Percentiles rank a stretch among this genome's conserved stretches.
Evolutionary conservation across 495 filamentous ascomycete genomes (phyloP).

Genomic region (Lasiosphaeris hirsuta): DNA sequence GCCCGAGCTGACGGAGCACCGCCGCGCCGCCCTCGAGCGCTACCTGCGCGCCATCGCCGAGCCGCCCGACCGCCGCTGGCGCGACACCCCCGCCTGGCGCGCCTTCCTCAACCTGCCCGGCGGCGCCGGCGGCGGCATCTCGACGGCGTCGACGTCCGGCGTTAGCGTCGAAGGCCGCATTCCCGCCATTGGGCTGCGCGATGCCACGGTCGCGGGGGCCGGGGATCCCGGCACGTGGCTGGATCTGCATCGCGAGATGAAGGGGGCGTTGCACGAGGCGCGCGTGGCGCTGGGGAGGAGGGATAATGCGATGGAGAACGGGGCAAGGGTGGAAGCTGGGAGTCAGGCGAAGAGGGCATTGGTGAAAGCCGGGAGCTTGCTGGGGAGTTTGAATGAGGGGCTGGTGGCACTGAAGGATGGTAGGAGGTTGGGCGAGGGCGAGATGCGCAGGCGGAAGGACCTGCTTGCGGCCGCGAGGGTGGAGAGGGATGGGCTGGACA

Average conservation of each 20-base stretch:
- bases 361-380: slow-evolving; percentile 66
- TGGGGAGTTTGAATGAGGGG: slow-evolving; percentile 67
- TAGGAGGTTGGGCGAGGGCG: slow-evolving; percentile 71
- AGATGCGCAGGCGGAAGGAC: slow-evolving; percentile 76
- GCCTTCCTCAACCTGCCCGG: slow-evolving; percentile 79
- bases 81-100: slow-evolving; percentile 78
- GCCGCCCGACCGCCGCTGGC: slow-evolving; percentile 73
- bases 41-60: slow-evolving; percentile 83
- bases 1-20: slow-evolving; percentile 73
- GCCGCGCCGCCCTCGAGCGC: slow-evolving; percentile 68
- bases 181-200: slow-evolving; percentile 30
- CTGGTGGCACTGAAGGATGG: slow-evolving; percentile 51
- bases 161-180: slow-evolving; percentile 45
- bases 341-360: slow-evolving; percentile 78
- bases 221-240: slow-evolving; percentile 82
- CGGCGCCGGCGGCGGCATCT: slow-evolving; percentile 32
- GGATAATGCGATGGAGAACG: slow-evolving; percentile 65
- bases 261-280: slow-evolving; percentile 77
- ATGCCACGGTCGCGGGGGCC: slow-evolving; percentile 45
- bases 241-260: slow-evolving; percentile 80
- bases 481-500: slow-evolving; percentile 84
- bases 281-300: slow-evolving; percentile 67
- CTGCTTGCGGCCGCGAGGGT: slow-evolving; percentile 71
- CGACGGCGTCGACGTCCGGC: slow-evolving; percentile 43
- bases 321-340: slow-evolving; percentile 58